These are phyloP conservation scores for Neocucurbitaria cava DNA, from an alignment of 2,329 filamentous ascomycete species.

Conservation along the genomic window DNA sequence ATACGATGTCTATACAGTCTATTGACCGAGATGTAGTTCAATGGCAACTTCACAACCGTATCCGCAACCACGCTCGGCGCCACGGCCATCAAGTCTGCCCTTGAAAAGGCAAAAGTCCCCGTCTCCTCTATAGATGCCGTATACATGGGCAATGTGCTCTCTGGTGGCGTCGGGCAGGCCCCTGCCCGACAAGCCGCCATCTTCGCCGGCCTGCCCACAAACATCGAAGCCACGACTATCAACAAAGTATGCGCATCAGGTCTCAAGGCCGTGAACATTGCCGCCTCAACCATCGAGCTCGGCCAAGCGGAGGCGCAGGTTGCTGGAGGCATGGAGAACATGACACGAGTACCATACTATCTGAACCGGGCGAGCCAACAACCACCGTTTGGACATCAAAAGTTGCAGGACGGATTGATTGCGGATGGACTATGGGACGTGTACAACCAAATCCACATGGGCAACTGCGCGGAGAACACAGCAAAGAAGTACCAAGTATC, in stretches of 20 bases:
- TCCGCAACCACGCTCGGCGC: slow-evolving; percentile 88
- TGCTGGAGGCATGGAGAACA: slow-evolving; percentile 97
- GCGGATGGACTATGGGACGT: slow-evolving; percentile 96
- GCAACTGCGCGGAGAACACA: slow-evolving; percentile 92
- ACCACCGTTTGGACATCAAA: slow-evolving; percentile 85
- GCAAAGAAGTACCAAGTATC: slow-evolving; percentile 85
- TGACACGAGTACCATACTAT: slow-evolving; percentile 94
- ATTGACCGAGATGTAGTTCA: slow-evolving; percentile 70
- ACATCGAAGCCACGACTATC: slow-evolving; percentile 86
- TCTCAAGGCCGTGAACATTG: slow-evolving; percentile 87
- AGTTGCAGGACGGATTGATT: slow-evolving; percentile 88
- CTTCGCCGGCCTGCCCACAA: slow-evolving; percentile 82
- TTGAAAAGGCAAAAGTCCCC: slow-evolving; percentile 85
- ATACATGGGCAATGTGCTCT: slow-evolving; percentile 96
- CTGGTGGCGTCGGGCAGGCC: slow-evolving; percentile 83
- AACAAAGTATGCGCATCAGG: slow-evolving; percentile 99
- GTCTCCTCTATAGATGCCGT: slow-evolving; percentile 84
- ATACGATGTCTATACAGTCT: background rate
- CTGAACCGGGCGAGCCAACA: slow-evolving; percentile 80
- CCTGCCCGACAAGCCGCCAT: slow-evolving; percentile 90
- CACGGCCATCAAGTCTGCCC: slow-evolving; percentile 86
- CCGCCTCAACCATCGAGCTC: slow-evolving; percentile 93
- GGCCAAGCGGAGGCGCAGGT: slow-evolving; percentile 87
- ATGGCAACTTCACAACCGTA: slow-evolving; percentile 84
- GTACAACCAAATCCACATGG: slow-evolving; percentile 98